Evolutionary conservation across 2,329 filamentous ascomycete species (phyloP), one percentile per base, ranked within the genome.

Genomic region (Oidium heveae): DNA sequence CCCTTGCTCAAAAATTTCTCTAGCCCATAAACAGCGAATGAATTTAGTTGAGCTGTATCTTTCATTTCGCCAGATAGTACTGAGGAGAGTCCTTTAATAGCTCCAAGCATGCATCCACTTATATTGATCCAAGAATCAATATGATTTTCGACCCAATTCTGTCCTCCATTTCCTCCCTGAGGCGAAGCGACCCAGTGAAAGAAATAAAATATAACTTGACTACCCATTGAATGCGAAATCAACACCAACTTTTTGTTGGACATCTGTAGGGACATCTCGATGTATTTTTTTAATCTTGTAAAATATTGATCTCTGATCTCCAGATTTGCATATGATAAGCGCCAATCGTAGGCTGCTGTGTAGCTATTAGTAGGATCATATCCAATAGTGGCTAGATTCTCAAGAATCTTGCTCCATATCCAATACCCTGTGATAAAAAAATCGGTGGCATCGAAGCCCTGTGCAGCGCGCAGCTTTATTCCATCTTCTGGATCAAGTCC

Each of bases 61-160:
- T 89, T 86, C 91, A 98, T 98, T 68, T 98, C 91, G 33, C 91
- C 91, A 0, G 88, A 95, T 1, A 98, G 72, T 0, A 96, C 77
- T 0, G 91, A 89, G 0, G 91, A 85, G 37, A 96, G 70, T 56
- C 84, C 89, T 69, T 98, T 98, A 56, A 87, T 73, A 1, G 91
- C 87, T 15, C 91, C 91, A 6, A 98, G 79, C 89, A 98, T 95
- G 68, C 89, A 98, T 6, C 91, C 91, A 60, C 84, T 91, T 62
- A 98, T 87, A 66, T 98, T 98, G 71, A 98, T 93, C 88, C 93
- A 98, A 2, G 86, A 84, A 60, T 93, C 91, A 53, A 98, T 73
- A 64, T 95, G 76, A 18, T 75, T 76, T 56, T 98, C 88, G 0
- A 98, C 89, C 91, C 91, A 98, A 54, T 79, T 75, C 39, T 81